phyloP scores from a whole-genome alignment of 108 stramenopile genomes.

The Nannochloropsis gaditana region DNA sequence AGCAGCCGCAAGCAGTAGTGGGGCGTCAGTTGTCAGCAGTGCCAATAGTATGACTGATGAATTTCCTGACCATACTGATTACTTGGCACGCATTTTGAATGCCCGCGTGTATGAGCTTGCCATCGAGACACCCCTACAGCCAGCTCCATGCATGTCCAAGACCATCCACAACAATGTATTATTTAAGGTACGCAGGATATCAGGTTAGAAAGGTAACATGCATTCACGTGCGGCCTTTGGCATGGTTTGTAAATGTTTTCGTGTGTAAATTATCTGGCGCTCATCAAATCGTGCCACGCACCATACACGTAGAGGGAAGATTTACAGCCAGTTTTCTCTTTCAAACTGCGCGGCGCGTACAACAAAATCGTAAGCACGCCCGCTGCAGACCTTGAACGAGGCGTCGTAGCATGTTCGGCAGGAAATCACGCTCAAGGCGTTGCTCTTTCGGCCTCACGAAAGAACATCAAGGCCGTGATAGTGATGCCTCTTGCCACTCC shows the following conservation, averaged over 20 bases:
- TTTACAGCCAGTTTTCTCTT: constrained; percentile 89
- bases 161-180: constrained; percentile 59
- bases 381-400: constrained; percentile 56
- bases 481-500: constrained; percentile 96
- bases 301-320: constrained; percentile 60
- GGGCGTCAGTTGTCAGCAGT: neutral
- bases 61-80: constrained; percentile 32
- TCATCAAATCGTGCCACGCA: neutral
- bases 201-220: constrained; percentile 22
- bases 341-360: constrained; percentile 96
- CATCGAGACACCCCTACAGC: constrained; percentile 83
- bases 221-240: neutral
- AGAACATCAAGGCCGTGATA: constrained; percentile 79
- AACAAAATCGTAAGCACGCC: constrained; percentile 86
- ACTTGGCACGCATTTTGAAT: constrained; percentile 76
- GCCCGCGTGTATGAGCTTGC: constrained; percentile 91
- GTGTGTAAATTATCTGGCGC: neutral
- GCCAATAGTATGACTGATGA: neutral
- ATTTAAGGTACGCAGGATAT: constrained; percentile 31
- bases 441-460: constrained; percentile 71
- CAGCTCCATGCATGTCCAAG: constrained; percentile 60
- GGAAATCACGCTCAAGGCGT: constrained; percentile 98
- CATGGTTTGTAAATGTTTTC: neutral
- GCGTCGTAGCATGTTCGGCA: constrained; percentile 87
- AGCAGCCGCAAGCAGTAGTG: constrained; percentile 15